phyloP scores from a whole-genome alignment of 2,329 filamentous ascomycete species.

The Paecilomyces fulvus region DNA sequence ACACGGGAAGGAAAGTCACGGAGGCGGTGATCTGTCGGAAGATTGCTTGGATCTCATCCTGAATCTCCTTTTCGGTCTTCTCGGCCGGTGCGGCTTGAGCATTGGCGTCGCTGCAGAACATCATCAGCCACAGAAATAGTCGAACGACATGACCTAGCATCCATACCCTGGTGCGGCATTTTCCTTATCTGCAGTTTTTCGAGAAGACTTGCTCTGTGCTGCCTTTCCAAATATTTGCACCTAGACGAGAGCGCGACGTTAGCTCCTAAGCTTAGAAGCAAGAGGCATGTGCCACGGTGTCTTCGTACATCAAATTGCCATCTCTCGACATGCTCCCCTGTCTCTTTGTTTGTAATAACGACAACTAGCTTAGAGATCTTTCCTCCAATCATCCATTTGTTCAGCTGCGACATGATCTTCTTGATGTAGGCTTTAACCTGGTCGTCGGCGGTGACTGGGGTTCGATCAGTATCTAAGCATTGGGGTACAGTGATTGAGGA shows the following conservation, averaged over 20 bases:
- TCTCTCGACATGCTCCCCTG: slow-evolving; percentile 87
- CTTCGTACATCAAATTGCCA: slow-evolving; percentile 88
- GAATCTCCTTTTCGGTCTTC: slow-evolving; percentile 89
- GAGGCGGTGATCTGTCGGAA: slow-evolving; percentile 98
- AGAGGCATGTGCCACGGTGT: neutral
- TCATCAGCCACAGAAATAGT: neutral
- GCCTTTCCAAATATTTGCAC: slow-evolving; percentile 50
- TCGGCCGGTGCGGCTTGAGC: slow-evolving; percentile 37
- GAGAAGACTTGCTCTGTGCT: slow-evolving; percentile 42
- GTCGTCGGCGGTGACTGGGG: slow-evolving; percentile 78
- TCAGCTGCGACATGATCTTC: slow-evolving; percentile 96
- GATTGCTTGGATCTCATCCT: slow-evolving; percentile 89
- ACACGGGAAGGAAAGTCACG: slow-evolving; percentile 90
- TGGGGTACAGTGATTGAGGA: neutral
- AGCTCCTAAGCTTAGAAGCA: neutral
- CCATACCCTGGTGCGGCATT: slow-evolving; percentile 52
- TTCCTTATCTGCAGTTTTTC: slow-evolving; percentile 56
- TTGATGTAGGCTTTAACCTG: slow-evolving; percentile 99
- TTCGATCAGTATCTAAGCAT: slow-evolving; percentile 10
- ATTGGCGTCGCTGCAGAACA: neutral
- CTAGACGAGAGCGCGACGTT: slow-evolving; percentile 22
- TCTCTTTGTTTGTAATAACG: slow-evolving; percentile 95
- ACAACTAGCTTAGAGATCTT: slow-evolving; percentile 97
- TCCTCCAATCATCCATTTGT: slow-evolving; percentile 93
- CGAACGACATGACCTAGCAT: neutral